Evolutionary conservation across 306 rosid species (phyloP).

Genomic region (Dalbergia oliveri): DNA sequence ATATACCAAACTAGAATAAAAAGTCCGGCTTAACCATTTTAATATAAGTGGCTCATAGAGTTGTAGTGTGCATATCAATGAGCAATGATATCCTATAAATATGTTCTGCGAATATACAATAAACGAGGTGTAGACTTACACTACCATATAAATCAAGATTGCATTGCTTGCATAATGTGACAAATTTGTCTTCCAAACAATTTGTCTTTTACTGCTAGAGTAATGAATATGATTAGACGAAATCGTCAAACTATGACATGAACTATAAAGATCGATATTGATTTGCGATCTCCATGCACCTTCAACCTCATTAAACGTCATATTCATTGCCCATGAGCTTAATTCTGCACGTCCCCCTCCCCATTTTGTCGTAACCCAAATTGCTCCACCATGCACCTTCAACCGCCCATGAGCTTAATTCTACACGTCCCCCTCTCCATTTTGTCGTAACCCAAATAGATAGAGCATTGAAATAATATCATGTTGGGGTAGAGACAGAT

Average conservation of each 20-base stretch:
- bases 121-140: neutral
- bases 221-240: neutral
- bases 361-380: too few species aligned
- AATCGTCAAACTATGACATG: conserved; percentile 5
- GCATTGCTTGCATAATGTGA: neutral
- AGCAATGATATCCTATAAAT: neutral
- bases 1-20: too few species aligned
- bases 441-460: too few species aligned
- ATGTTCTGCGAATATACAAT: neutral
- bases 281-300: neutral
- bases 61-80: neutral
- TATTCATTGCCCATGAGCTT: neutral
- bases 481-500: too few species aligned
- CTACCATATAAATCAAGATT: neutral
- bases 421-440: too few species aligned
- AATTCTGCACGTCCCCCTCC: too few species aligned
- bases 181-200: neutral
- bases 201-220: neutral
- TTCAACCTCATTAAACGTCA: neutral
- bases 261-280: neutral
- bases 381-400: neutral
- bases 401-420: neutral
- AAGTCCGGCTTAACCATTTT: neutral
- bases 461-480: too few species aligned
- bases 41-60: neutral